phyloP scores from a whole-genome alignment of 2,329 filamentous ascomycete genomes.

The Colletotrichum theobromicola region DNA sequence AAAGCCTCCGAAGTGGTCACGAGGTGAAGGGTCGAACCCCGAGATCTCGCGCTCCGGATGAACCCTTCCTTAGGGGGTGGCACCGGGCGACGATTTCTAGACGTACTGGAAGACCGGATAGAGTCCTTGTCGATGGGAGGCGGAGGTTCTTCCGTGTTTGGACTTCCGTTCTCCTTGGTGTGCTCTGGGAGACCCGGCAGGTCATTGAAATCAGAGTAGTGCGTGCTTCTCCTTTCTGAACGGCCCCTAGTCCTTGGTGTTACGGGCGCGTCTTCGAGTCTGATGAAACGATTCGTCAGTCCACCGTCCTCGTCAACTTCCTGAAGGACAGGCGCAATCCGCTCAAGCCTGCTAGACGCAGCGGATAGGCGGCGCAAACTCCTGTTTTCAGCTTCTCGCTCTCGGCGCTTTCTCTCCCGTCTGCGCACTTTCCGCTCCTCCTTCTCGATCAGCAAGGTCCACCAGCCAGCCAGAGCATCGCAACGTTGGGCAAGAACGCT shows the following conservation, averaged over 20 bases:
- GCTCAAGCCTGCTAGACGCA: conserved; percentile 85
- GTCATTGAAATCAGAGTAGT: conserved; percentile 70
- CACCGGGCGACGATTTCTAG: conserved; percentile 74
- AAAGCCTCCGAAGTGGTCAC: conserved; percentile 69
- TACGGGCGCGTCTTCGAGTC: conserved; percentile 44
- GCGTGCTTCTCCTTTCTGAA: conserved; percentile 75
- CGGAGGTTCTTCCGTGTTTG: conserved; percentile 59
- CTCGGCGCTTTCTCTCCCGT: conserved; percentile 81
- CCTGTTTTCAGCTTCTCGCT: conserved; percentile 82
- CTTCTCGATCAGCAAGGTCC: conserved; percentile 92
- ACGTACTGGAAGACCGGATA: conserved; percentile 77
- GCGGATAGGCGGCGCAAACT: conserved; percentile 83
- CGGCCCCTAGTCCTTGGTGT: conserved; percentile 76
- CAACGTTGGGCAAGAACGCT: conserved; percentile 90
- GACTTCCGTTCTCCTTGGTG: conserved; percentile 45
- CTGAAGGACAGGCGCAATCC: conserved; percentile 76
- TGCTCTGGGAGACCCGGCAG: conserved; percentile 78
- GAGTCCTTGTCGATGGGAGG: conserved; percentile 82
- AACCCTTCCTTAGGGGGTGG: conserved; percentile 86
- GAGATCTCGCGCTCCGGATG: conserved; percentile 70
- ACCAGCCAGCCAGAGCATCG: conserved; percentile 93
- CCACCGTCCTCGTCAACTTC: conserved; percentile 81
- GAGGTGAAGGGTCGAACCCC: conserved; percentile 86
- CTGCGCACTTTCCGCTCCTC: conserved; percentile 86
- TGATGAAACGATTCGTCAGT: conserved; percentile 48